phyloP scores from a whole-genome alignment of 1,139 yeast species.

The Blastobotrys aristatus region DNA sequence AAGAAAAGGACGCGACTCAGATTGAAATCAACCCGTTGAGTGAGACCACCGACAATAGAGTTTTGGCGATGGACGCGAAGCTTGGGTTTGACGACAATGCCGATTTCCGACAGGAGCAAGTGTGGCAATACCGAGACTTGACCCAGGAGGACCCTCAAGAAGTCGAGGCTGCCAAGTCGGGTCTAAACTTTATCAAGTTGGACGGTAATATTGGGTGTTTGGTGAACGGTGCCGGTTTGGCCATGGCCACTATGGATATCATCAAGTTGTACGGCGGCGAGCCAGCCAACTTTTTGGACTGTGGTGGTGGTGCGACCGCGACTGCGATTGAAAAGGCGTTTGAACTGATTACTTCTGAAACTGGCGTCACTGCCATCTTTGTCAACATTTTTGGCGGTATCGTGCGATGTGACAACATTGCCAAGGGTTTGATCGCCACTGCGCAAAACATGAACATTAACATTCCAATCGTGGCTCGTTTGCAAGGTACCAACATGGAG shows the following conservation, averaged over 20 bases:
- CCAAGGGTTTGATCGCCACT: slow-evolving; percentile 93
- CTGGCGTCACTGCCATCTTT: slow-evolving; percentile 89
- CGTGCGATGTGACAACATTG: slow-evolving; percentile 98
- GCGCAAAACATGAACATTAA: slow-evolving; percentile 83
- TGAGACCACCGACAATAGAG: slow-evolving; percentile 86
- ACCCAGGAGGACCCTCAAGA: slow-evolving; percentile 98
- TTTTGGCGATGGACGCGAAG: slow-evolving; percentile 98
- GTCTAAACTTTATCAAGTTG: slow-evolving; percentile 92
- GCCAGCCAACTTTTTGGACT: slow-evolving; percentile 98
- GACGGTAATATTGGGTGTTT: slow-evolving; percentile 98
- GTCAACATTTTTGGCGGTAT: slow-evolving; percentile 99
- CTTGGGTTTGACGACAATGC: slow-evolving; percentile 98
- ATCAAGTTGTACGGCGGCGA: slow-evolving; percentile 97
- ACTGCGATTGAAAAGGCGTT: slow-evolving; percentile 97
- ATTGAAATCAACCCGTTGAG: slow-evolving; percentile 98
- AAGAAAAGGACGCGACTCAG: slow-evolving; percentile 92
- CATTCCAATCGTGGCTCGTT: slow-evolving; percentile 95
- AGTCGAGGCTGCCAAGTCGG: slow-evolving; percentile 83
- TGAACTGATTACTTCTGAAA: slow-evolving; percentile 84
- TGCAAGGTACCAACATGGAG: slow-evolving; percentile 95
- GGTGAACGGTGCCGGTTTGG: slow-evolving; percentile 99
- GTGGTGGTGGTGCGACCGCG: slow-evolving; percentile 99
- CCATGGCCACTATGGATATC: slow-evolving; percentile 99
- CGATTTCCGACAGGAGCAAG: slow-evolving; percentile 88
- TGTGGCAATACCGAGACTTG: slow-evolving; percentile 93